Percentiles rank a stretch among this genome's conserved stretches.
Conservation (phyloP, 441 rosid genomes). For the Erodium moschatum region DNA sequence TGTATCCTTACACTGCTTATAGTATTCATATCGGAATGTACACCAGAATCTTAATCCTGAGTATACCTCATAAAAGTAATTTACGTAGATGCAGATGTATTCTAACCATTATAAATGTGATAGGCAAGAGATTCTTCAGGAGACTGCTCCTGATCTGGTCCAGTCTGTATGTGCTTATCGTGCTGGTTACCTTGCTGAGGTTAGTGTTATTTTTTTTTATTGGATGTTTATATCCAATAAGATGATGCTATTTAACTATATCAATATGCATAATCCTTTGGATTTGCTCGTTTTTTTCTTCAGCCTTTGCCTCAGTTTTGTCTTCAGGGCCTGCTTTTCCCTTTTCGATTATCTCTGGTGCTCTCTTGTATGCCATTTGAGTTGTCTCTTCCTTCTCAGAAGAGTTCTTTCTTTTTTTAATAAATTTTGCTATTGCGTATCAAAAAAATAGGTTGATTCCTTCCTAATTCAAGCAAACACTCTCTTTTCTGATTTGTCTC, state of each 20-base stretch:
- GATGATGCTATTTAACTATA: background rate
- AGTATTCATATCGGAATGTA: background rate
- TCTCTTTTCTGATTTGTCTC: conserved; percentile 6
- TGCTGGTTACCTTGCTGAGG: conserved; percentile 83
- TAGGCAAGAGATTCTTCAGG: conserved; percentile 75
- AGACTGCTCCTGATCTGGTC: conserved; percentile 66
- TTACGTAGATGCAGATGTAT: background rate
- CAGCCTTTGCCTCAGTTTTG: too few relatives aligned
- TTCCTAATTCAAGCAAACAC: background rate
- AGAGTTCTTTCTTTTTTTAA: too few relatives aligned
- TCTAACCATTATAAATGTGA: conserved; percentile 12
- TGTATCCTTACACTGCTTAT: conserved; percentile 1
- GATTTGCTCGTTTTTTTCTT: too few relatives aligned
- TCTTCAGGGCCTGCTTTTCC: too few relatives aligned
- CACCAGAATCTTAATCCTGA: background rate
- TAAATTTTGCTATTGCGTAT: too few relatives aligned
- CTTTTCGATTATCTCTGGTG: too few relatives aligned
- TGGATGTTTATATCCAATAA: background rate
- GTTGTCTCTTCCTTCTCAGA: too few relatives aligned
- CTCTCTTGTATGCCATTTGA: too few relatives aligned
- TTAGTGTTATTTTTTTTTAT: conserved; percentile 20
- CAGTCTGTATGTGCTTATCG: conserved; percentile 73
- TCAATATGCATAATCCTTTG: background rate
- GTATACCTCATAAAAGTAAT: background rate
- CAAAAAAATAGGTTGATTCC: background rate